phyloP scores from a whole-genome alignment of 768 basidiomycete genomes.

The Auriscalpium vulgare region DNA sequence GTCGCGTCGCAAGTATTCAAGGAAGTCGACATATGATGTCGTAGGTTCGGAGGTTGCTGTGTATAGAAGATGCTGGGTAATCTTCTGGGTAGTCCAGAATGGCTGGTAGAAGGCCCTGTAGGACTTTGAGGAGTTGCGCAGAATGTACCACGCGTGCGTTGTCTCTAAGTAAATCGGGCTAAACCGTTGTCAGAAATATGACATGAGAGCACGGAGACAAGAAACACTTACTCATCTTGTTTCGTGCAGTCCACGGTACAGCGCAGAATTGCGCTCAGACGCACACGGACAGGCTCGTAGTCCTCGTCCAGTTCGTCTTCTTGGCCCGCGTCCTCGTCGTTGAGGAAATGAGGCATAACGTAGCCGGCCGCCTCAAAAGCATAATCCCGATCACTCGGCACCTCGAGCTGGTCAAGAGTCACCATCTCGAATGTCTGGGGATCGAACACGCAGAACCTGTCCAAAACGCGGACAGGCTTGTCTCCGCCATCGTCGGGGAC shows the following conservation, averaged over 20 bases:
- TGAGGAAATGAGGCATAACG: slow-evolving; percentile 36
- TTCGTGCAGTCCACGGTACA: slow-evolving; percentile 38
- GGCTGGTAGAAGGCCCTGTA: neutral
- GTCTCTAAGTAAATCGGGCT: slow-evolving; percentile 63
- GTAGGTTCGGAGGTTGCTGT: neutral
- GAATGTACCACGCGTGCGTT: neutral
- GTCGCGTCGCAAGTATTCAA: neutral
- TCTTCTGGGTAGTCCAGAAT: neutral
- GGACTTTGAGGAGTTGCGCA: neutral
- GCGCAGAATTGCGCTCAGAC: slow-evolving; percentile 17
- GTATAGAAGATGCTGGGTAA: neutral
- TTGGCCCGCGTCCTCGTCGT: slow-evolving; percentile 24
- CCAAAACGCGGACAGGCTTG: slow-evolving; percentile 48
- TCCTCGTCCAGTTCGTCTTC: slow-evolving; percentile 16
- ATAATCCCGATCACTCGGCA: slow-evolving; percentile 3
- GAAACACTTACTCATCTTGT: slow-evolving; percentile 39
- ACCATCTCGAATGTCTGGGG: slow-evolving; percentile 37
- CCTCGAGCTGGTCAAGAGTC: slow-evolving; percentile 24
- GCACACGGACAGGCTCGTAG: slow-evolving; percentile 30
- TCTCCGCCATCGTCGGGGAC: slow-evolving; percentile 15
- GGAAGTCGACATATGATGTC: neutral
- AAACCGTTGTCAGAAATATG: slow-evolving; percentile 1
- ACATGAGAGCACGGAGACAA: neutral
- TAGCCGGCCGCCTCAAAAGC: slow-evolving; percentile 49
- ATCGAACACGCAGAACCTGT: slow-evolving; percentile 57